Percentiles rank a stretch among this genome's conserved stretches.
phyloP scores from a whole-genome alignment of 2,329 filamentous ascomycete species.

The Calonectria crousiana region DNA sequence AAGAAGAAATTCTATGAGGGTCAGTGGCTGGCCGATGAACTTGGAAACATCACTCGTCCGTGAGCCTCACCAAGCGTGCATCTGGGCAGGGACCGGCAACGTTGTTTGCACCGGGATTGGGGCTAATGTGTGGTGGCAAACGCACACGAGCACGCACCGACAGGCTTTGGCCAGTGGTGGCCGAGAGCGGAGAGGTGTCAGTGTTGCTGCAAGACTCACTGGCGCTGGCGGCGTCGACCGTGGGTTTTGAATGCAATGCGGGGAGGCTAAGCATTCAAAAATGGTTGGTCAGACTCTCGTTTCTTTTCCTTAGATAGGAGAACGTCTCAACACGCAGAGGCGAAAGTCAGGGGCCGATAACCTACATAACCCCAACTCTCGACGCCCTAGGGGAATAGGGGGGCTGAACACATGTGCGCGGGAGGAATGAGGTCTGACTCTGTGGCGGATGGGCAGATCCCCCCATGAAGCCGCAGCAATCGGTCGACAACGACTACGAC shows the following conservation, averaged over 20 bases:
- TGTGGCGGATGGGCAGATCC: slow-evolving; percentile 30
- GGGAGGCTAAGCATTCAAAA: neutral
- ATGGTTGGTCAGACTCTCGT: slow-evolving; percentile 20
- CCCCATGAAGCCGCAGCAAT: slow-evolving; percentile 31
- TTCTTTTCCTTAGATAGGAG: slow-evolving; percentile 11
- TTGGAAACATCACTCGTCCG: slow-evolving; percentile 17
- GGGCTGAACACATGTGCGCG: slow-evolving; percentile 13
- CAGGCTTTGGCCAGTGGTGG: slow-evolving; percentile 23
- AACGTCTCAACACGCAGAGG: neutral
- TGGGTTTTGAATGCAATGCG: slow-evolving; percentile 27
- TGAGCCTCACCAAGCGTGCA: slow-evolving; percentile 19
- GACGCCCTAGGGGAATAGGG: neutral
- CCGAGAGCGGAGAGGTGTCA: slow-evolving; percentile 23
- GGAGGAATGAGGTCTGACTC: slow-evolving; percentile 21
- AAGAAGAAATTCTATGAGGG: slow-evolving; percentile 12
- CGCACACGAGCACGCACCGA: neutral
- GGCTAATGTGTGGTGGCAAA: slow-evolving; percentile 32
- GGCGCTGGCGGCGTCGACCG: slow-evolving; percentile 5
- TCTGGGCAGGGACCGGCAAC: slow-evolving; percentile 29
- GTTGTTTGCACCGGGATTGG: slow-evolving; percentile 9
- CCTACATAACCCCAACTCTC: slow-evolving; percentile 2
- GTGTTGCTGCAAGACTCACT: slow-evolving; percentile 6
- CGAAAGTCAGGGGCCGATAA: slow-evolving; percentile 11
- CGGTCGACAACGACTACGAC: slow-evolving; percentile 24
- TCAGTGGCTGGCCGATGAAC: slow-evolving; percentile 4